phyloP scores from a whole-genome alignment of 2,329 filamentous ascomycete genomes.

The Endocalyx cinctus region DNA sequence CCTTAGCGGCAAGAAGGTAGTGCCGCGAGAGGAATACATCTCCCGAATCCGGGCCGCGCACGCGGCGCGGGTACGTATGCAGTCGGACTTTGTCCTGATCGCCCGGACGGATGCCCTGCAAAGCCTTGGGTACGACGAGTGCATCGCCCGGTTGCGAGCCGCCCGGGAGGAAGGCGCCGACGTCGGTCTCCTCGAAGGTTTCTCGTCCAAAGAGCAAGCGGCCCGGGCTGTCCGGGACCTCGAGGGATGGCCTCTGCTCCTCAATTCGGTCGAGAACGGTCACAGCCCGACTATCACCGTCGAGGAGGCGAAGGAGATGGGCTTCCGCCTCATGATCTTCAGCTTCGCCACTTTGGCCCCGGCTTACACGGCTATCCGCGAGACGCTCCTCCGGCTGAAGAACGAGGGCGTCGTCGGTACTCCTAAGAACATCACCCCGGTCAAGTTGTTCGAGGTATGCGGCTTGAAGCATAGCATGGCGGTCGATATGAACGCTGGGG shows the following conservation, averaged over 20 bases:
- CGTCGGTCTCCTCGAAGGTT: slow-evolving; percentile 56
- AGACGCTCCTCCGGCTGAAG: slow-evolving; percentile 33
- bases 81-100: slow-evolving; percentile 59
- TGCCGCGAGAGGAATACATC: slow-evolving; percentile 44
- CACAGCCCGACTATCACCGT: slow-evolving; percentile 49
- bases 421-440: slow-evolving; percentile 22
- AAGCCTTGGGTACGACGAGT: slow-evolving; percentile 51
- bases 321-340: slow-evolving; percentile 57
- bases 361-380: slow-evolving; percentile 37
- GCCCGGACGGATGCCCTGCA: slow-evolving; percentile 60
- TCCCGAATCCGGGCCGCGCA: slow-evolving; percentile 53
- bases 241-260: slow-evolving; percentile 40
- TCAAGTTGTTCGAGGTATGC: slow-evolving; percentile 27
- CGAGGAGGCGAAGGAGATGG: slow-evolving; percentile 48
- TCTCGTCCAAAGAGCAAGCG: slow-evolving; percentile 47
- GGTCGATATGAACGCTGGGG: slow-evolving; percentile 24
- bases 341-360: slow-evolving; percentile 45
- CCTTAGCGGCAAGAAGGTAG: slow-evolving; percentile 56
- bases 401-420: slow-evolving; percentile 24
- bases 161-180: slow-evolving; percentile 55
- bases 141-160: slow-evolving; percentile 42
- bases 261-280: slow-evolving; percentile 55
- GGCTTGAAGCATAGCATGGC: slow-evolving; percentile 26
- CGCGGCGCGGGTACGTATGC: slow-evolving; percentile 41
- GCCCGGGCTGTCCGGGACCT: slow-evolving; percentile 37